A percentile compares a stretch with the other conserved stretches of the same genome.
Conservation (phyloP, 805 yeast species). For the Metschnikowia bowlesiae region DNA sequence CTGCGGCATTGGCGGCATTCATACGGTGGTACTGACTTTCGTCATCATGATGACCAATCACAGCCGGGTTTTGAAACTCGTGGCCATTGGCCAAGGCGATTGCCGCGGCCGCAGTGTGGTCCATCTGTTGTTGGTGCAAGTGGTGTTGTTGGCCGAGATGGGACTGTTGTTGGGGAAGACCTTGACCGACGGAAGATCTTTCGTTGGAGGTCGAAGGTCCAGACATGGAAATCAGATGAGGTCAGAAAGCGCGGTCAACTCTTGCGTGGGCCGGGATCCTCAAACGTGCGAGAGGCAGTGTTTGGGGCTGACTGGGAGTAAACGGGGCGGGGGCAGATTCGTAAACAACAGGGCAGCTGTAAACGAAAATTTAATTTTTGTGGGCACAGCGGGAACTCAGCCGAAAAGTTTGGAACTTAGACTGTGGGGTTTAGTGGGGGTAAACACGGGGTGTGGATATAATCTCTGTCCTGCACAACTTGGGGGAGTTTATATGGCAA, state of each 20-base stretch:
- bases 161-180: slow-evolving; percentile 12
- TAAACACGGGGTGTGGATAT: slow-evolving; percentile 19
- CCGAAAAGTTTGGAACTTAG: neutral
- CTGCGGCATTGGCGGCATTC: slow-evolving; percentile 17
- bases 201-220: slow-evolving; percentile 21
- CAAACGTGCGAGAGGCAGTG: neutral
- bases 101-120: slow-evolving; percentile 22
- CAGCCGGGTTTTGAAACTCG: slow-evolving; percentile 18
- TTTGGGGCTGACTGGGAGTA: neutral
- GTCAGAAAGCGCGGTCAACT: neutral
- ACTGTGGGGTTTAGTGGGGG: slow-evolving; percentile 2
- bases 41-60: slow-evolving; percentile 19
- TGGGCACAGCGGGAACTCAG: neutral
- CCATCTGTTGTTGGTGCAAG: slow-evolving; percentile 18
- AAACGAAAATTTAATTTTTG: neutral
- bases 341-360: neutral
- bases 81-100: slow-evolving; percentile 19
- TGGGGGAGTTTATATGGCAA: slow-evolving; percentile 6
- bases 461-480: slow-evolving; percentile 20
- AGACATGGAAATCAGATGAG: slow-evolving; percentile 10
- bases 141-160: slow-evolving; percentile 18
- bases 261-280: neutral
- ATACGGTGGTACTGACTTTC: slow-evolving; percentile 17
- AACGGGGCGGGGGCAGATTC: neutral
- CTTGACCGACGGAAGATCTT: slow-evolving; percentile 13